Percentiles rank a stretch among this genome's conserved stretches.
These are phyloP conservation scores for Phytopythium sindhum DNA, from an alignment of 352 stramenopile genomes.

Conservation along the genomic window DNA sequence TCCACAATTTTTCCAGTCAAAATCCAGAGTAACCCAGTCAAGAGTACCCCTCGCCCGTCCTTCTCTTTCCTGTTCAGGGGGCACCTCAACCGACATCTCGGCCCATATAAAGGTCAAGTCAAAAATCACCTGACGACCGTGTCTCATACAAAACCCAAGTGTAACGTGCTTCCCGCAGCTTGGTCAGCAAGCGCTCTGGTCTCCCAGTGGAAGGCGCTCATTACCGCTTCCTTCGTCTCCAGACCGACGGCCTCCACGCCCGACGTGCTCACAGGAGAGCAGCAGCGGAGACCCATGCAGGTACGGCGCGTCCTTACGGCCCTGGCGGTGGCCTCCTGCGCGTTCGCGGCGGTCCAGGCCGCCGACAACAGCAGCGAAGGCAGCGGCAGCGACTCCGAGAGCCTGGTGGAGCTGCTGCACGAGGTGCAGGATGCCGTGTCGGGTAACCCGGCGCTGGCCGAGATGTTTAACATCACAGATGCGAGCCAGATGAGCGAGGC, in stretches of 20 bases:
- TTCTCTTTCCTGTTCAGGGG: background rate
- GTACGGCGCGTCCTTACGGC: background rate
- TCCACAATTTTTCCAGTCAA: no score
- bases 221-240: conserved; percentile 1
- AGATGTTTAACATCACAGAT: conserved; percentile 35
- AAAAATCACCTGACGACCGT: background rate
- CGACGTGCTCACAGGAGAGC: background rate
- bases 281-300: background rate
- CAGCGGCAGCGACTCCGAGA: conserved; percentile 12
- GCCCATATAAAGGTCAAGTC: background rate
- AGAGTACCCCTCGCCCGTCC: background rate
- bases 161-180: background rate
- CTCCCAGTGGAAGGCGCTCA: background rate
- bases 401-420: conserved; percentile 24
- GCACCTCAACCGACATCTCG: background rate
- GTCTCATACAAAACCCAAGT: background rate
- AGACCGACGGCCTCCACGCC: background rate
- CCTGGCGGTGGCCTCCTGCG: background rate
- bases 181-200: no score
- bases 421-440: conserved; percentile 32
- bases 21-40: background rate
- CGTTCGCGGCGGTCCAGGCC: conserved; percentile 7
- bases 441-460: conserved; percentile 25
- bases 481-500: conserved; percentile 33
- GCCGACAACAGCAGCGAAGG: conserved; percentile 15